phyloP scores from a whole-genome alignment of 2,329 filamentous ascomycete genomes.

The Cercospora sp. region DNA sequence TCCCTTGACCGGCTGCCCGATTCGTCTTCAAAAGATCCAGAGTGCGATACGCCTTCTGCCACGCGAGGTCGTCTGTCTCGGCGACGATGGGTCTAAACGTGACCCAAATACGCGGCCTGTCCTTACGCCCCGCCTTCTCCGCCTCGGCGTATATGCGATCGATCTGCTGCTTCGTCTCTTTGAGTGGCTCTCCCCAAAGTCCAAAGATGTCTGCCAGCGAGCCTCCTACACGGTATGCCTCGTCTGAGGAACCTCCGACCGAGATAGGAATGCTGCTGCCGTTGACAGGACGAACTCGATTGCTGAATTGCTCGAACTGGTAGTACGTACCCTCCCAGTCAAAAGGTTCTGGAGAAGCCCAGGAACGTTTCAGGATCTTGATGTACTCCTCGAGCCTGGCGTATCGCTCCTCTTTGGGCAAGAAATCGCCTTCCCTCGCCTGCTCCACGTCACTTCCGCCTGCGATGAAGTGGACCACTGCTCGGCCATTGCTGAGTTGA shows the following conservation, averaged over 20 bases:
- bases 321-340: conserved; percentile 64
- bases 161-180: conserved; percentile 64
- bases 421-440: conserved; percentile 60
- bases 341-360: conserved; percentile 58
- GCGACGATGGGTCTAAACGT: conserved; percentile 63
- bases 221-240: conserved; percentile 61
- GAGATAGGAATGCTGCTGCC: conserved; percentile 57
- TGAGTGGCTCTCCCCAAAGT: conserved; percentile 63
- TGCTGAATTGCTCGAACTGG: conserved; percentile 60
- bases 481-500: conserved; percentile 58
- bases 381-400: conserved; percentile 62
- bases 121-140: conserved; percentile 56
- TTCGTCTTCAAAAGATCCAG: conserved; percentile 54
- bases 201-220: conserved; percentile 62
- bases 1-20: conserved; percentile 31
- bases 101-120: conserved; percentile 62
- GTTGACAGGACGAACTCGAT: conserved; percentile 55
- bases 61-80: conserved; percentile 63
- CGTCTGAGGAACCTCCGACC: conserved; percentile 60
- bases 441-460: conserved; percentile 62
- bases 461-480: conserved; percentile 64
- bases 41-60: conserved; percentile 60
- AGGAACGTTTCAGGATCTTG: conserved; percentile 59
- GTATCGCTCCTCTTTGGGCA: conserved; percentile 60
- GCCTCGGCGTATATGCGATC: conserved; percentile 61